Conservation (phyloP, 371 early-diverging fungal genomes). For the Syncephalastrum contaminatum region DNA sequence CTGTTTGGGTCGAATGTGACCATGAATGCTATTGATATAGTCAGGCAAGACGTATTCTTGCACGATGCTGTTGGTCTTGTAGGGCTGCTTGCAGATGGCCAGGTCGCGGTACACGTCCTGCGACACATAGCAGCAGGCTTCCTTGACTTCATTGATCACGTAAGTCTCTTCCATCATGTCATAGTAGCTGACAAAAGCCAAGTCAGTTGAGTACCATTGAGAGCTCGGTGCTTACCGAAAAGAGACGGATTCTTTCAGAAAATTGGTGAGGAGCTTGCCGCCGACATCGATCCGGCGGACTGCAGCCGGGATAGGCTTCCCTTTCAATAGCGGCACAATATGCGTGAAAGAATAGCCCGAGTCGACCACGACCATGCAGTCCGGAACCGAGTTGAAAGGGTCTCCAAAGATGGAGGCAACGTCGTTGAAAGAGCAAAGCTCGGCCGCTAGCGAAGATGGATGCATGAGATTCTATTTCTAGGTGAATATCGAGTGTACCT, state of each 20-base stretch:
- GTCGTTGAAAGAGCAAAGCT: constrained; percentile 52
- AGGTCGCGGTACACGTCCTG: constrained; percentile 66
- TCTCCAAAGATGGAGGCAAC: constrained; percentile 49
- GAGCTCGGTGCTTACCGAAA: constrained; percentile 52
- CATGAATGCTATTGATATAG: constrained; percentile 57
- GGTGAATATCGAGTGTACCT: not conserved
- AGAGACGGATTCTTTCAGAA: constrained; percentile 85
- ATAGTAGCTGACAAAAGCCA: constrained; percentile 59
- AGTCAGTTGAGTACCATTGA: not conserved
- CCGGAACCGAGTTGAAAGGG: constrained; percentile 45
- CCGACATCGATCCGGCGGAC: constrained; percentile 74
- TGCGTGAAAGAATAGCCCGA: constrained; percentile 84
- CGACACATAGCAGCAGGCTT: constrained; percentile 80
- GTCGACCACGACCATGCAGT: constrained; percentile 76
- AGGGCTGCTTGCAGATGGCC: constrained; percentile 55
- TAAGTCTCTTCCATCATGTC: constrained; percentile 93
- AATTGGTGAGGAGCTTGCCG: constrained; percentile 83
- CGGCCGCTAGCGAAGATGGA: constrained; percentile 19
- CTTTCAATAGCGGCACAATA: constrained; percentile 69
- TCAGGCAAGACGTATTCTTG: constrained; percentile 86
- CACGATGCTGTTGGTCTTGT: constrained; percentile 47
- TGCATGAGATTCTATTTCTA: not conserved
- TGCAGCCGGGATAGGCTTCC: constrained; percentile 54
- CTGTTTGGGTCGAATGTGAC: constrained; percentile 49
- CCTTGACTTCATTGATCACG: constrained; percentile 82